Evolutionary conservation across 2,329 filamentous ascomycete genomes (phyloP), one percentile per base, ranked within the genome.

Genomic region (Claviceps sp.): DNA sequence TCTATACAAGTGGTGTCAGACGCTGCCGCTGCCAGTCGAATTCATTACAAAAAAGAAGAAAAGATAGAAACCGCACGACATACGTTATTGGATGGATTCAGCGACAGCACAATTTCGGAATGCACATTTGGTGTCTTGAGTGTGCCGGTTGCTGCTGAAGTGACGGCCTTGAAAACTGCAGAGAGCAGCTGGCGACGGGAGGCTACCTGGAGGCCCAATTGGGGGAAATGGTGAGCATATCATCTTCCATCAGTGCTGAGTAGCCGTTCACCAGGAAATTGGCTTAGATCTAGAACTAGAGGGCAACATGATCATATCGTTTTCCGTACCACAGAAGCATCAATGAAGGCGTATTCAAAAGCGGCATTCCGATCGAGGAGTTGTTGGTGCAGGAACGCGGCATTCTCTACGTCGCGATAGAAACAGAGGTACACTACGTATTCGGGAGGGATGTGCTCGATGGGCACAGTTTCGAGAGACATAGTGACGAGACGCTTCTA

Each of bases 321-420:
- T 17, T n/a, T 8, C n/a, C 76, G 55, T 74, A 90, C 84, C 65
- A 86, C 79, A 45, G 79, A 81, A 20, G 89, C 89, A 69, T 98
- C 91, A 46, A 98, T 78, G 58, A 98, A 86, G 37, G 90, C 89
- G 73, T 97, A 97, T 68, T 97, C 89, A 60, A 90, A 97, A 8
- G 84, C 83, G 11, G 79, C 63, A 63, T 97, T 95, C 50, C 87
- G 86, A 5, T 80, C 77, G n/a, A 97, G 74, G 5, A 98, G 79
- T 69, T 96, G 90, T 59, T 83, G 75, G 50, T 89, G 84, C 44
- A 98, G 74, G 62, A 85, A 89, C 1, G 78, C 68, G 11, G 88
- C 78, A 65, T 98, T 98, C 55, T 77, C 66, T 52, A 97, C 79
- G 64, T 87, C 72, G 22, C 73, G 77, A 71, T 93, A 96, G 36